Evolutionary conservation across 768 basidiomycete genomes (phyloP).

Genomic region (Porpolomopsis calyptriformis): DNA sequence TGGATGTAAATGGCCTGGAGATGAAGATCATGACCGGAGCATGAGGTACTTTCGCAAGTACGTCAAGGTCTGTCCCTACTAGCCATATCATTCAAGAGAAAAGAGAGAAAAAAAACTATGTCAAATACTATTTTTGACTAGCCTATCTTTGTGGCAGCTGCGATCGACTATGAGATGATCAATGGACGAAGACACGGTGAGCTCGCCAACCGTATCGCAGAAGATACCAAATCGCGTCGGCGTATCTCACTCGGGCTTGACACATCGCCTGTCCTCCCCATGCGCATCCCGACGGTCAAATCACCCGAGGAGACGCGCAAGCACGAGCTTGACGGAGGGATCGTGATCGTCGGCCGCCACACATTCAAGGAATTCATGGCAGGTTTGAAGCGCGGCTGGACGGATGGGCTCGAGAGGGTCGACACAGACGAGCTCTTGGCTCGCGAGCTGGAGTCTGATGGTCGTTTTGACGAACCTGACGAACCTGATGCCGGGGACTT

Average conservation of each 20-base stretch:
- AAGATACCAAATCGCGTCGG: constrained; percentile 61
- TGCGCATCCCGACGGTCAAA: constrained; percentile 43
- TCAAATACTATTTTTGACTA: constrained; percentile 25
- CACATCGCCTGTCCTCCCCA: constrained; percentile 27
- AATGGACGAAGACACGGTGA: constrained; percentile 79
- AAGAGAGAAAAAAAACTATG: no score
- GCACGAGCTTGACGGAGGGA: constrained; percentile 70
- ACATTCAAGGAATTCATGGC: constrained; percentile 93
- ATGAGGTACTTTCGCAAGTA: constrained; percentile 92
- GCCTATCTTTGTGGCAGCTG: constrained; percentile 92
- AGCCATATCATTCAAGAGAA: constrained; percentile 6
- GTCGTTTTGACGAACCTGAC: constrained; percentile 64
- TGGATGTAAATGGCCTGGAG: constrained; percentile 86
- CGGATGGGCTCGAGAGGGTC: constrained; percentile 52
- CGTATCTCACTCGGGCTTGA: constrained; percentile 60
- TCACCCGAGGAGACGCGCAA: constrained; percentile 41
- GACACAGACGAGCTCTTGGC: constrained; percentile 67
- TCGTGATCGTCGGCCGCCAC: constrained; percentile 76
- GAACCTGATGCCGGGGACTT: constrained; percentile 11
- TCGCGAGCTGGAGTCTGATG: constrained; percentile 56
- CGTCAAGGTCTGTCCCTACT: constrained; percentile 64
- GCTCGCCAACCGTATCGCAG: constrained; percentile 62
- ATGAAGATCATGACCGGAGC: constrained; percentile 80
- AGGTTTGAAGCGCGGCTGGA: constrained; percentile 80
- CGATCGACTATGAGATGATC: constrained; percentile 82